Base-by-base conservation (phyloP, 306 rosid species). In the Quercus dentata region DNA sequence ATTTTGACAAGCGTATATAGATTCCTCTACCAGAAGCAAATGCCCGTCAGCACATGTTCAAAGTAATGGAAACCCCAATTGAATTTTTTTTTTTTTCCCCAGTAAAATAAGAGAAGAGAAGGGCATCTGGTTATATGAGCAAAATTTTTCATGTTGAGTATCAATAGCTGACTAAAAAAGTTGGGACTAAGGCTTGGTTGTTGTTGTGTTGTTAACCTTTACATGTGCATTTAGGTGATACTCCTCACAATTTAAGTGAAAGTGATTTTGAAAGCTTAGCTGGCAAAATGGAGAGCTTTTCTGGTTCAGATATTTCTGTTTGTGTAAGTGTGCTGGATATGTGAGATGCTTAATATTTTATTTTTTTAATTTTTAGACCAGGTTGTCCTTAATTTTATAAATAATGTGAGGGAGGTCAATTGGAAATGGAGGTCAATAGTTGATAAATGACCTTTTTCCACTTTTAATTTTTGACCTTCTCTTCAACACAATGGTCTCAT, bases 161-260 rank as follows among this genome's bases (percentile, higher is more conserved):
- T 35, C 41, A 35, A 35, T 35, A 35, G 41, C 41, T 35, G 41
- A 35, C 41, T 35, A 35, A 35, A 35, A 35, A 6, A 35, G 41
- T 35, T 35, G 41, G 9, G 9, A 6, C 41, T 35, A 35, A 35
- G 41, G 41, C 41, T 35, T 6, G 9, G 41, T 13, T 57, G 80
- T 80, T 73, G 31, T 49, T 74, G 81, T 71, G 85, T 70, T 73
- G 19, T 38, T 63, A 65, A 77, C 80, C 74, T 81, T 70, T 74
- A 76, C 89, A 93, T 98, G 99, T 96, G 83, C 99, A 96, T 92
- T 89, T 96, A 17, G 99, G 99, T 71, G 99, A 96, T 86, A 96
- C 99, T 71, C 99, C 99, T 68, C 90, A 93, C 88, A 96, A 81
- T 82, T 85, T 93, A 86, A 80, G 86, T 18, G 99, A 96, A 85